A percentile compares a stretch with the other conserved stretches of the same genome.
phyloP scores from a whole-genome alignment of 2,329 filamentous ascomycete genomes.

The Sarocladium oryzae region DNA sequence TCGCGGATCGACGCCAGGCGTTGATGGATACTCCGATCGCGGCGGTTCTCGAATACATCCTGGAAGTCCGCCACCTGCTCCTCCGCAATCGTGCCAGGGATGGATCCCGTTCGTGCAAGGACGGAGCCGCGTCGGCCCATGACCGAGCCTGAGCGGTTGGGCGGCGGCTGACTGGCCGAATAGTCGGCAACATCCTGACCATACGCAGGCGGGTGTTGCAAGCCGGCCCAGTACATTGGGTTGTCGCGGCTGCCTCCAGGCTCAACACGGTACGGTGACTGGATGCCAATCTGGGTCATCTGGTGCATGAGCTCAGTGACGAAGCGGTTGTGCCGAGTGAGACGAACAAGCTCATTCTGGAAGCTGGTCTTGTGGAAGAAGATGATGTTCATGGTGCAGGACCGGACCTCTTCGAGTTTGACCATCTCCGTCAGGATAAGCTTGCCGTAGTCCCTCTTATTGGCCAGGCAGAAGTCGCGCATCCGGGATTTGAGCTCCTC shows the following conservation, averaged over 20 bases:
- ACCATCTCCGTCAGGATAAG: constrained; percentile 83
- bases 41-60: constrained; percentile 39
- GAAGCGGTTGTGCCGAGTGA: constrained; percentile 89
- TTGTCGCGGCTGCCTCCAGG: constrained; percentile 64
- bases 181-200: constrained; percentile 14
- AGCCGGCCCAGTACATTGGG: constrained; percentile 50
- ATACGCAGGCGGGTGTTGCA: constrained; percentile 28
- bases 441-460: constrained; percentile 84
- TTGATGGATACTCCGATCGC: constrained; percentile 26
- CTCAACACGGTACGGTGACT: constrained; percentile 58
- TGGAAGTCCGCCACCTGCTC: constrained; percentile 31
- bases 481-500: constrained; percentile 74
- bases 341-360: constrained; percentile 87
- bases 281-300: constrained; percentile 77
- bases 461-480: constrained; percentile 71
- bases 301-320: constrained; percentile 84
- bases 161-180: constrained; percentile 11
- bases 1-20: constrained; percentile 32
- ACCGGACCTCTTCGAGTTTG: constrained; percentile 74
- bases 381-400: constrained; percentile 82
- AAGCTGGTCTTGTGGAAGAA: constrained; percentile 98
- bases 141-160: constrained; percentile 1
- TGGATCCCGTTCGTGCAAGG: not conserved
- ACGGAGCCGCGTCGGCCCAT: not conserved
- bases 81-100: constrained; percentile 6